Conservation (phyloP, 2,329 filamentous ascomycete species). For the Pyrenochaeta sp. region DNA sequence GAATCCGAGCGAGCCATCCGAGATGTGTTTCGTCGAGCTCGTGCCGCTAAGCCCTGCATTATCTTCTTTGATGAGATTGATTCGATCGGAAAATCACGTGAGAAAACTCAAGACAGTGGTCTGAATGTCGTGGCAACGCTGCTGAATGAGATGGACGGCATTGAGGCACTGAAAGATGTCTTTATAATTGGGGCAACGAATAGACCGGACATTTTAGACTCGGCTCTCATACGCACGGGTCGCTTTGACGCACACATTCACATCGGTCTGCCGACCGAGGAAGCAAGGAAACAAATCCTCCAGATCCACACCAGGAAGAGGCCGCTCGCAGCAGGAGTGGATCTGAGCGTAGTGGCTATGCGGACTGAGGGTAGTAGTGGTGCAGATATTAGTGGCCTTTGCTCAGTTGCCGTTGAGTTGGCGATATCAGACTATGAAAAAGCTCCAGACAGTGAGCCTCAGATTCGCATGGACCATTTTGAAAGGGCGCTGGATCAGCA, state of each 20-base stretch:
- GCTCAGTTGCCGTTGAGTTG: slow-evolving; percentile 50
- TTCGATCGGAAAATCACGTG: slow-evolving; percentile 73
- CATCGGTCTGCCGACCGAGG: slow-evolving; percentile 79
- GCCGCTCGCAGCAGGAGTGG: slow-evolving; percentile 69
- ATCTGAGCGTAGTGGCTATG: slow-evolving; percentile 69
- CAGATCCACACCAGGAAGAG: slow-evolving; percentile 70
- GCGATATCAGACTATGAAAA: slow-evolving; percentile 44
- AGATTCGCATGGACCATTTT: slow-evolving; percentile 57
- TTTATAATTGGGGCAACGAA: slow-evolving; percentile 92
- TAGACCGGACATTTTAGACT: slow-evolving; percentile 83
- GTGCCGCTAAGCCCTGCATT: slow-evolving; percentile 86
- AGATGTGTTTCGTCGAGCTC: slow-evolving; percentile 84
- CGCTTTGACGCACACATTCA: slow-evolving; percentile 87
- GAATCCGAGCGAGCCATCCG: slow-evolving; percentile 89
- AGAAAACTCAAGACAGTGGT: slow-evolving; percentile 59
- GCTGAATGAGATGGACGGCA: slow-evolving; percentile 95
- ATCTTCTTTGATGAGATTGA: slow-evolving; percentile 99
- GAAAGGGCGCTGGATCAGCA: slow-evolving; percentile 55
- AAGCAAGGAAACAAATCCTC: slow-evolving; percentile 80
- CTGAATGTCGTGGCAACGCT: slow-evolving; percentile 89
- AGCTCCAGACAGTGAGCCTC: slow-evolving; percentile 27
- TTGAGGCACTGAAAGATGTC: slow-evolving; percentile 83
- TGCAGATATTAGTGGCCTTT: slow-evolving; percentile 77
- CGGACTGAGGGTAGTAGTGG: slow-evolving; percentile 82
- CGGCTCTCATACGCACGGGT: slow-evolving; percentile 84